A percentile compares a stretch with the other conserved stretches of the same genome.
These are phyloP conservation scores for Byssothecium circinans DNA, from an alignment of 2,329 filamentous ascomycete species.

Conservation along the genomic window DNA sequence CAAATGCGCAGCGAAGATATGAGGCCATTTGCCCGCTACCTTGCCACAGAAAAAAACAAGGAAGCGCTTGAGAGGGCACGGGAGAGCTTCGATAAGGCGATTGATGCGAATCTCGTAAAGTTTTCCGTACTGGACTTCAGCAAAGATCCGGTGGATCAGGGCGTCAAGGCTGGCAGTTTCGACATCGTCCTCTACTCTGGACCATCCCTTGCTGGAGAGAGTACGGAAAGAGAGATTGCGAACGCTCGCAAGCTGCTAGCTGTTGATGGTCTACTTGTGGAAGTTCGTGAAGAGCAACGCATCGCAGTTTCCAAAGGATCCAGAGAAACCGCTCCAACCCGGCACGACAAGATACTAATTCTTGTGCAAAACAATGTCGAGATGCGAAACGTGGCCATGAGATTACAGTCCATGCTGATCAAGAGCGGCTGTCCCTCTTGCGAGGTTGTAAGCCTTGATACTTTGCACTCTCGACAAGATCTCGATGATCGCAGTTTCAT, in stretches of 20 bases:
- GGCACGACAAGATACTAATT: no score
- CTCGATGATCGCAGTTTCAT: no score
- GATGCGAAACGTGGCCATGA: no score
- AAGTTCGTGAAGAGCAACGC: no score
- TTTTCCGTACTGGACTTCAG: neutral
- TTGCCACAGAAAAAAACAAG: constrained; percentile 13
- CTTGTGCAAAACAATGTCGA: no score
- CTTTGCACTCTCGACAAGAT: no score
- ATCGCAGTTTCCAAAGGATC: no score
- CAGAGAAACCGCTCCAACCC: no score
- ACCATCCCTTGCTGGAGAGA: neutral
- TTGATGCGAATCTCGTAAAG: neutral
- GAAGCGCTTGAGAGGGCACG: constrained; percentile 6
- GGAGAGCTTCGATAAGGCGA: neutral
- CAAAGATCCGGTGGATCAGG: neutral
- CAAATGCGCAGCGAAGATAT: neutral
- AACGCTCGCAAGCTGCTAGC: neutral
- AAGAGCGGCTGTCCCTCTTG: no score
- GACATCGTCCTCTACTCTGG: neutral
- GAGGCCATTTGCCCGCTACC: constrained; percentile 4
- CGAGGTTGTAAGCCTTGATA: no score
- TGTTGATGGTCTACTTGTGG: neutral
- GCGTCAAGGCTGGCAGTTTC: neutral
- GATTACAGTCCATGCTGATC: no score
- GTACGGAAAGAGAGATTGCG: neutral